Evolutionary conservation across 306 rosid species (phyloP), one percentile per base, ranked within the genome.

Genomic region (Prunus campanulata): DNA sequence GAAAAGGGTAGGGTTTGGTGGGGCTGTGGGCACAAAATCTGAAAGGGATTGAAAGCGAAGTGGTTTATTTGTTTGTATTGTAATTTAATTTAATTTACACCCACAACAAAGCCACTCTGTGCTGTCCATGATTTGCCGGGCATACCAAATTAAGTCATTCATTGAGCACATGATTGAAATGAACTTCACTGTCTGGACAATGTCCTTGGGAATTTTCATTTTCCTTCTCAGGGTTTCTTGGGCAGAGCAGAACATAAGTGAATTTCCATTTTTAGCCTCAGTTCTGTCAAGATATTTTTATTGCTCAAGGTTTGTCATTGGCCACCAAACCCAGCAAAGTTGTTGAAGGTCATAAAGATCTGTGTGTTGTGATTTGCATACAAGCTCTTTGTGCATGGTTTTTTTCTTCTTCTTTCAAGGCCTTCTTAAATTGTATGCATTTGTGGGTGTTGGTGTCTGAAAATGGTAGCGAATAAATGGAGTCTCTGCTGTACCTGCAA

Each of bases 1-100:
- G 44, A 7, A 39, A 39, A 39, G 9, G 44, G 44, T 39, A 7
- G 44, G 44, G 44, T 39, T 39, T 39, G 44, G 44, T 19, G 59
- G 59, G 56, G 30, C 11, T 63, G 83, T 74, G 74, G 78, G 54
- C 66, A 70, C 59, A 42, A 70, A 50, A 30, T 71, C 15, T 3
- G 82, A 83, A 77, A 80, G 83, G 42, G 75, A 85, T 19, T 72
- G 25, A 16, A 46, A 22, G 77, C 5, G 22, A 11, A 16, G 5
- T 5, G 30, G 10, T 60, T 39, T 35, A 14, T 16, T 32, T 11
- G 71, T 44, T 11, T 44, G 30, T n/a, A 20, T 3, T 16, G 57
- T 11, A 39, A 39, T 39, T 39, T 39, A 6, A 39, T 39, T 39
- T 39, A 39, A 39, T 39, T 39, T 6, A 2, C 44, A 39, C 44